Base-by-base conservation (phyloP, 345 rosid species). In the Gossypium turneri region DNA sequence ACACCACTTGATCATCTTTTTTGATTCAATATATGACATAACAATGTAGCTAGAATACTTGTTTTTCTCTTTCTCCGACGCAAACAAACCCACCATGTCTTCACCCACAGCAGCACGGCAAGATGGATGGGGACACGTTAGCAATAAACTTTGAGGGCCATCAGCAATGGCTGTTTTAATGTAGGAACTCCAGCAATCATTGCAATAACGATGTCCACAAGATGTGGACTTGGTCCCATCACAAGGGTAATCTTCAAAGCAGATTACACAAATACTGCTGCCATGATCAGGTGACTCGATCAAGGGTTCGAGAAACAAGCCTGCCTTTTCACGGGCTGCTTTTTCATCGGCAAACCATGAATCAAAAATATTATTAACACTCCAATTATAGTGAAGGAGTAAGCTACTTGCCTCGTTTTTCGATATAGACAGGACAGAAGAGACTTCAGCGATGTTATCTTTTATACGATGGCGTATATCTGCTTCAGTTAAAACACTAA, bases 121-220 rank as follows among this genome's bases (percentile, higher is more conserved):
- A 50, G 73, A 66, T 0, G 79, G 82, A 0, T 76, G 64, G 13
- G 86, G 84, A 68, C 86, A 84, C 64, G 75, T 77, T 10, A 84
- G 63, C 29, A 53, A 38, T 70, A 84, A 61, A 72, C 86, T 77
- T 9, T 77, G 73, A 50, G 73, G 50, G 16, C 86, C 86, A 20
- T 84, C 84, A 9, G 64, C 66, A 20, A 84, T 77, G 8, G 75
- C 51, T 1, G 70, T 74, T 44, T 47, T 74, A 13, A 84, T 72
- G n/a, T 84, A 84, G 9, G 38, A 15, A 13, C 60, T 51, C 86
- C 86, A 84, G 12, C 86, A 84, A 29, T 25, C 67, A 1, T 10
- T 19, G 19, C 84, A 84, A 62, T 56, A 84, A 29, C 56, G 74
- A 51, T 84, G 86, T 8, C 86, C 86, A 72, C 86, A 84, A 4